Evolutionary conservation across 2,329 filamentous ascomycete species (phyloP), one percentile per base, ranked within the genome.

Genomic region (Monilinia laxa): DNA sequence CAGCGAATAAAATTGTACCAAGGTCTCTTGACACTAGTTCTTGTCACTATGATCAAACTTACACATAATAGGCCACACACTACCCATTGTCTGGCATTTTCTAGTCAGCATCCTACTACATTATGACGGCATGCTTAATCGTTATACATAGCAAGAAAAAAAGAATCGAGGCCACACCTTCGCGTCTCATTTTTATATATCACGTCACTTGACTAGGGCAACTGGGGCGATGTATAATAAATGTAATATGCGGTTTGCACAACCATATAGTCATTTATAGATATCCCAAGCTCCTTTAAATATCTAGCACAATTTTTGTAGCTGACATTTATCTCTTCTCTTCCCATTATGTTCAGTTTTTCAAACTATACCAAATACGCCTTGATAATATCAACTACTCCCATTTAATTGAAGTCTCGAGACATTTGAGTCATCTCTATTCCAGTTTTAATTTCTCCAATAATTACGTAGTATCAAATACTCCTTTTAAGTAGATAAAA

Each of bases 401-500:
- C 66, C 28, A 28, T 3, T 28, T 28, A 28, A 28, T 28, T 4
- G 28, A 28, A 28, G 2, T 28, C 28, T 28, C 4, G 28, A 28
- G 28, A 28, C 28, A 28, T 28, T 28, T 64, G 67, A 10, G 69
- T 71, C 66, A 71, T 71, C 59, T 72, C 68, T 53, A 71, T 65
- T 40, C 70, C 67, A 54, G 70, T 68, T 28, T 67, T 70, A 69
- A 79, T 78, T 71, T 79, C 60, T 45, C 54, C 68, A 6, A 70
- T 54, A 54, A 63, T 49, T 35, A 9, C 7, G 63, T 65, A 31
- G 65, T 58, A 69, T 76, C 75, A 45, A 70, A 67, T 14, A 76
- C 70, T 5, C 70, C 68, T 11, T 74, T 73, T 18, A 71, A 67
- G 64, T 73, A 72, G 76, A 72, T 7, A 74, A 72, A 11, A 77